phyloP scores from a whole-genome alignment of 2,329 filamentous ascomycete species.

The Emergomyces pasteurianus region DNA sequence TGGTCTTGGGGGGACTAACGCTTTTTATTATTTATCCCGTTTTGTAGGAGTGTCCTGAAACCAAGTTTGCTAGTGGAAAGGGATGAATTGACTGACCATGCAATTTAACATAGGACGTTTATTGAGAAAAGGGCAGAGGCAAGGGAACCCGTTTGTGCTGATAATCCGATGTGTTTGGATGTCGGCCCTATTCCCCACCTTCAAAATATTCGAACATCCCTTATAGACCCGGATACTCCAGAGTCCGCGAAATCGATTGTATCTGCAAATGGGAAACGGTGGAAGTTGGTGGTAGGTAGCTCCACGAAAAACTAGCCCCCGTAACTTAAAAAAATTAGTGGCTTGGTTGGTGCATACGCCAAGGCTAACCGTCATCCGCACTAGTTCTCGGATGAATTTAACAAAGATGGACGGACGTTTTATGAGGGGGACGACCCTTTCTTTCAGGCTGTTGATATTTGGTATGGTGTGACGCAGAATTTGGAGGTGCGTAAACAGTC shows the following conservation, averaged over 20 bases:
- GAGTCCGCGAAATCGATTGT: conserved; percentile 44
- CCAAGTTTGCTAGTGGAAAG: not conserved
- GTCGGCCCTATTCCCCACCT: conserved; percentile 41
- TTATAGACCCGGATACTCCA: conserved; percentile 60
- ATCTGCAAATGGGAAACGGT: conserved; percentile 46
- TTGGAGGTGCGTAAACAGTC: conserved; percentile 40
- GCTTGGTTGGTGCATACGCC: not conserved
- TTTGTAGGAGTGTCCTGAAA: conserved; percentile 39
- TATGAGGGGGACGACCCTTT: conserved; percentile 60
- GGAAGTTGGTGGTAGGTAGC: conserved; percentile 47
- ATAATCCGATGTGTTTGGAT: conserved; percentile 38
- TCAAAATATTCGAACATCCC: conserved; percentile 46
- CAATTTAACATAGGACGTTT: conserved; percentile 40
- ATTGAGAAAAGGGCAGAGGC: conserved; percentile 34
- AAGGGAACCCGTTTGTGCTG: conserved; percentile 19
- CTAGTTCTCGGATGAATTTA: conserved; percentile 62
- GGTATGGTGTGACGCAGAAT: conserved; percentile 61
- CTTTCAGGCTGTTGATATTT: conserved; percentile 55
- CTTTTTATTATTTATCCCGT: conserved; percentile 60
- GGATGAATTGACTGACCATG: not conserved
- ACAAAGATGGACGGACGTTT: conserved; percentile 54
- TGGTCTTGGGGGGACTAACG: conserved; percentile 49
- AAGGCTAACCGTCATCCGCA: not conserved
- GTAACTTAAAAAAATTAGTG: not conserved
- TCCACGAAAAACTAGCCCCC: not conserved